A percentile compares a stretch with the other conserved stretches of the same genome.
These are phyloP conservation scores for Salvia hispanica DNA, from an alignment of 257 asterid genomes.

Conservation along the genomic window DNA sequence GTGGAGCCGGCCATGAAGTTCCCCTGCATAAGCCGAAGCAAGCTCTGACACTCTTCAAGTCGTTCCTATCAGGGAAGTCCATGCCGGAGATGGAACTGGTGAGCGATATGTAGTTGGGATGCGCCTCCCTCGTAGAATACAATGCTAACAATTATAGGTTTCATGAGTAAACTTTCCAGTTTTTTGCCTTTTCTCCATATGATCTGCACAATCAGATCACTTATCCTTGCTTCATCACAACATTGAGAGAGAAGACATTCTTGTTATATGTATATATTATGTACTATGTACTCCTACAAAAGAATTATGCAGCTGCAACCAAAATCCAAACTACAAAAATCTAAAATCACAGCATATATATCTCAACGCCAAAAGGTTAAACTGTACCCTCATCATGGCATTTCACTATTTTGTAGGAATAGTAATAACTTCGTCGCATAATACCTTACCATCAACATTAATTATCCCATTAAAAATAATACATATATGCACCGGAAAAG, in stretches of 20 bases:
- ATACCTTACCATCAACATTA: too few relatives aligned
- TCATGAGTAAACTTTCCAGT: background rate
- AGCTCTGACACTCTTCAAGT: conserved; percentile 65
- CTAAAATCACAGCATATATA: conserved; percentile 14
- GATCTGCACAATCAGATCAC: background rate
- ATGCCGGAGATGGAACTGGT: conserved; percentile 56
- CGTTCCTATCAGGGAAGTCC: conserved; percentile 63
- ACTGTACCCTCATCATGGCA: too few relatives aligned
- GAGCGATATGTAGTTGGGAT: conserved; percentile 41
- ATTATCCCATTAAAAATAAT: too few relatives aligned
- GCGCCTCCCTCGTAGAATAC: background rate
- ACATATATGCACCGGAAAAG: too few relatives aligned
- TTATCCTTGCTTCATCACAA: background rate
- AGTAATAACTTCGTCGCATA: too few relatives aligned
- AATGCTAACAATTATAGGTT: background rate
- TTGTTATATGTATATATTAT: conserved; percentile 14
- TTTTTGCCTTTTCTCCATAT: background rate
- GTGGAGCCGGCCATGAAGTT: conserved; percentile 97
- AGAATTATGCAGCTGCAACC: conserved; percentile 15
- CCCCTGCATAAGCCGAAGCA: conserved; percentile 79
- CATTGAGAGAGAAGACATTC: background rate
- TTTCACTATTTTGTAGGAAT: too few relatives aligned
- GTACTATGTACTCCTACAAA: too few relatives aligned
- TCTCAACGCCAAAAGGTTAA: background rate
- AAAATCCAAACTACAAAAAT: conserved; percentile 13